Base-by-base conservation (phyloP, 441 rosid species). In the Rhodomyrtus psidioides region DNA sequence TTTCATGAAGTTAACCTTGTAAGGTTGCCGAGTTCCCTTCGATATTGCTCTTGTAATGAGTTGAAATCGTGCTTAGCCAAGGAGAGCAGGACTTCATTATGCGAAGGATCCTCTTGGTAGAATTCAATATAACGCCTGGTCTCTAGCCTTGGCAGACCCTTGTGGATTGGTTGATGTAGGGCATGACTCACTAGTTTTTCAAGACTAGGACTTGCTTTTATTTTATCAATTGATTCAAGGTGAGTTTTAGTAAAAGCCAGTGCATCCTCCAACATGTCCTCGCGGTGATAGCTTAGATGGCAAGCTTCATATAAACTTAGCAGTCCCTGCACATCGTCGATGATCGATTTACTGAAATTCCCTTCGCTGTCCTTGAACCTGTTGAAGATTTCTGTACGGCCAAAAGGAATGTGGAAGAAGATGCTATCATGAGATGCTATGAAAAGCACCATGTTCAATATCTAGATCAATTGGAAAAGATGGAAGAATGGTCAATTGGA, bases 251-350 rank as follows among this genome's bases (percentile, higher is more conserved):
- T 46, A 74, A 85, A 85, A 51, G 76, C 76, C 12, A 85, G 84
- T 12, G 87, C 84, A 44, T 85, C 84, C 6, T 85, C 79, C 13
- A 81, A 57, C 9, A 81, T 81, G 15, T 81, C 84, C 14, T 81
- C 84, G 14, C 58, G 59, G 13, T 58, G 87, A 81, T 58, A 74
- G 23, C 83, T 49, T n/a, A 55, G 44, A 49, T 85, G 83, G 87
- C 87, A 79, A 16, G 84, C 87, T 30, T 85, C 87, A 82, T 57
- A 85, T 26, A 85, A 49, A 84, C 87, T 85, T 28, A 85, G 39
- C 59, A 81, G 8, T 81, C 84, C 87, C 42, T 1, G 21, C 44
- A 5, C 23, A 13, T 85, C 81, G 9, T 15, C 27, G 26, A 60
- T 51, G 30, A 85, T 27, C 13, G 84, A 58, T 21, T 85, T 56